phyloP scores from a whole-genome alignment of 2,329 filamentous ascomycete species.

The Calonectria crousiana region DNA sequence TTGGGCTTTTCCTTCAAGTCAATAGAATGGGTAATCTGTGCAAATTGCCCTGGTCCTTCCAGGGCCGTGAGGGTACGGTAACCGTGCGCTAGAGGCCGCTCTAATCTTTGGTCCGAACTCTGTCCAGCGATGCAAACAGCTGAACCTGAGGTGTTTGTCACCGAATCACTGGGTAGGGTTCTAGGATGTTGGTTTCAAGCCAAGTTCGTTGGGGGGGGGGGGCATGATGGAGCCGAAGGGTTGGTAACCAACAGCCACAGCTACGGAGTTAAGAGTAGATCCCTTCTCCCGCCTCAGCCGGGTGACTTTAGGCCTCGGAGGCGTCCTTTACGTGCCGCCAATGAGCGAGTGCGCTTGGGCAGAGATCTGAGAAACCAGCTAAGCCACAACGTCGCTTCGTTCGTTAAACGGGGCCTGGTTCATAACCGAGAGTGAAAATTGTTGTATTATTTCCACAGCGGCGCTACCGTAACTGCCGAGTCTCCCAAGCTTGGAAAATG shows the following conservation, averaged over 20 bases:
- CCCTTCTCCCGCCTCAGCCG: conserved; percentile 29
- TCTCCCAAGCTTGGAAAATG: not conserved
- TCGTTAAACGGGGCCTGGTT: not conserved
- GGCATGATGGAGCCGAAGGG: conserved; percentile 32
- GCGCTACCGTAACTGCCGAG: not conserved
- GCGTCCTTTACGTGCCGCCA: conserved; percentile 7
- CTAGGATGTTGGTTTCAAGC: conserved; percentile 12
- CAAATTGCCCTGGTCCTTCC: not conserved
- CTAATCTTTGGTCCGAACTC: not conserved
- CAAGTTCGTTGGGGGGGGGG: conserved; percentile 24
- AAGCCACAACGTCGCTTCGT: conserved; percentile 9
- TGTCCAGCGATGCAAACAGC: conserved; percentile 3
- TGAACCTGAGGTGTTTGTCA: conserved; percentile 11
- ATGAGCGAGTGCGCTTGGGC: not conserved
- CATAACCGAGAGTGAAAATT: conserved; percentile 3
- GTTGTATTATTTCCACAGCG: not conserved
- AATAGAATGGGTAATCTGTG: not conserved
- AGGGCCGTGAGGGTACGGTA: not conserved
- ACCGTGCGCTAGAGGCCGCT: not conserved
- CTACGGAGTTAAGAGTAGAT: conserved; percentile 36
- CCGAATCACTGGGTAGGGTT: not conserved
- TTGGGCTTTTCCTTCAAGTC: not conserved
- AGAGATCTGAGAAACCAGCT: not conserved
- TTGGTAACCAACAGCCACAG: conserved; percentile 37
- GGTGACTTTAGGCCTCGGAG: conserved; percentile 18